phyloP scores from a whole-genome alignment of 306 rosid species.

The Fragaria nilgerrensis region DNA sequence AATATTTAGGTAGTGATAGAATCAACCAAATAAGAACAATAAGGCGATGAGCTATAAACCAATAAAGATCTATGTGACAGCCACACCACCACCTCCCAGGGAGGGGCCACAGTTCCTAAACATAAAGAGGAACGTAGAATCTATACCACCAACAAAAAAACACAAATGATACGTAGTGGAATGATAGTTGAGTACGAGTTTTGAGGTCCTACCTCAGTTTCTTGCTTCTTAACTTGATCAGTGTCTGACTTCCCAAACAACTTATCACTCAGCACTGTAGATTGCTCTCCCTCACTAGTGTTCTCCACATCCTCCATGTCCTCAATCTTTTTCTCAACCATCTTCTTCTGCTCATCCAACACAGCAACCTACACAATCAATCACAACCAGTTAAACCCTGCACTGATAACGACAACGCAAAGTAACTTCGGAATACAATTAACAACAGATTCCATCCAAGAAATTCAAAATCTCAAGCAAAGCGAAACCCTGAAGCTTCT shows the following conservation, averaged over 20 bases:
- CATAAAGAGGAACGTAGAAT: neutral
- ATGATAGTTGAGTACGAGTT: neutral
- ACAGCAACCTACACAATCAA: constrained; percentile 61
- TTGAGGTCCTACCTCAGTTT: constrained; percentile 41
- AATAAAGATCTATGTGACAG: neutral
- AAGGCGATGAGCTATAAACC: neutral
- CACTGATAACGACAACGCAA: neutral
- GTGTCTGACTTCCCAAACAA: constrained; percentile 34
- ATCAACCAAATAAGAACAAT: neutral
- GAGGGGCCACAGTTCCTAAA: neutral
- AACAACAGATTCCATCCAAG: neutral
- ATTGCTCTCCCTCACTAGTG: constrained; percentile 31
- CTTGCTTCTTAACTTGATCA: constrained; percentile 46
- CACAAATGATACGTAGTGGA: neutral
- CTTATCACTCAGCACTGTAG: constrained; percentile 26
- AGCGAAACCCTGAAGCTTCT: neutral
- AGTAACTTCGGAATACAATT: neutral
- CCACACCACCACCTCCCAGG: neutral
- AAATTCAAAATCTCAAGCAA: neutral
- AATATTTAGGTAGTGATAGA: neutral
- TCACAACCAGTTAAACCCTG: constrained; percentile 15
- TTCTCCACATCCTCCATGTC: constrained; percentile 29
- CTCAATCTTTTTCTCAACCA: constrained; percentile 41
- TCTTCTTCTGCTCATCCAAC: constrained; percentile 68
- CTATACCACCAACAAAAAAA: neutral